phyloP scores from a whole-genome alignment of 148 eudicot genomes.

The Rhododendron molle region DNA sequence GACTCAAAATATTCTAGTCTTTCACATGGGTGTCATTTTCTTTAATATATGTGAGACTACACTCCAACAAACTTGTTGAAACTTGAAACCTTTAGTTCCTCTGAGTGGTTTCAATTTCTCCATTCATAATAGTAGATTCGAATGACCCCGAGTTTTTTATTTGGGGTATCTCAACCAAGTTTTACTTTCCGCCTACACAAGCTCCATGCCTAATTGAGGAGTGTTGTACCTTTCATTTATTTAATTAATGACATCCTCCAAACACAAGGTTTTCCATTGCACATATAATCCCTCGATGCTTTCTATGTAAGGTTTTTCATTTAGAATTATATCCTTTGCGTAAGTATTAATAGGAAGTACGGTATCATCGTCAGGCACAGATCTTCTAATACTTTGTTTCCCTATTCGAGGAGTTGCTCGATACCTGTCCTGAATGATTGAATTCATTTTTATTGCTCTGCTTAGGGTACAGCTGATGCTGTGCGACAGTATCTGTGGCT shows the following conservation, averaged over 20 bases:
- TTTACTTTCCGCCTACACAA: background rate
- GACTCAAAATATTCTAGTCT: background rate
- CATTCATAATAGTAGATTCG: background rate
- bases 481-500: conserved; percentile 88
- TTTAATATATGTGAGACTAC: background rate
- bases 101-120: background rate
- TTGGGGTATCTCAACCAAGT: background rate
- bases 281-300: background rate
- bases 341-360: background rate
- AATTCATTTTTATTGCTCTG: conserved; percentile 16
- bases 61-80: background rate
- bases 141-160: background rate
- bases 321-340: background rate
- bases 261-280: background rate
- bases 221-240: background rate
- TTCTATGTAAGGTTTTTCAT: background rate
- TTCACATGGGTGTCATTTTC: background rate
- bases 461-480: conserved; percentile 95
- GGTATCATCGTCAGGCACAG: background rate
- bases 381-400: background rate
- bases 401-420: background rate
- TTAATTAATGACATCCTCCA: background rate
- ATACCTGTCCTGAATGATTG: background rate
- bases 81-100: background rate
- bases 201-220: background rate